Evolutionary conservation across 345 rosid species (phyloP).

Genomic region (Clausena lansium): DNA sequence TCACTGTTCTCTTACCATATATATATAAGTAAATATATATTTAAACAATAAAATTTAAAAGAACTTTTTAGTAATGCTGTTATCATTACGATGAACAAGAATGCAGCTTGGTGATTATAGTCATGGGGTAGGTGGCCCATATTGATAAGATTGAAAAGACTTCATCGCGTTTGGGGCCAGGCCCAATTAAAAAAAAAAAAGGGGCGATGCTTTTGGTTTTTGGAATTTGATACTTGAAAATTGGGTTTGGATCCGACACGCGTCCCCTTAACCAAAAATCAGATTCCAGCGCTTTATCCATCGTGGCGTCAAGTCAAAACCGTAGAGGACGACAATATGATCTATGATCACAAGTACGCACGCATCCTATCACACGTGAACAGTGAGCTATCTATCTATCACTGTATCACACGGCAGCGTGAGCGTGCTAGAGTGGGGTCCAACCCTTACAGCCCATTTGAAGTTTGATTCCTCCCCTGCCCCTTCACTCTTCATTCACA

Average conservation of each 20-base stretch:
- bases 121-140: not conserved
- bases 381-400: not conserved
- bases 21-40: no score
- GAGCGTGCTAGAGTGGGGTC: constrained; percentile 18
- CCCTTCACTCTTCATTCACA: not conserved
- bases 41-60: no score
- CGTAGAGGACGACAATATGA: not conserved
- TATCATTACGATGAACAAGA: not conserved
- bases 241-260: not conserved
- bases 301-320: not conserved
- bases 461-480: not conserved
- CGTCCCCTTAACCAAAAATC: not conserved
- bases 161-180: not conserved
- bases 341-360: not conserved
- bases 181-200: not conserved
- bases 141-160: not conserved
- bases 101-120: not conserved
- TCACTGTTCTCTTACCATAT: no score
- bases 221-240: not conserved
- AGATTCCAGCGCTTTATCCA: not conserved
- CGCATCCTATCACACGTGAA: constrained; percentile 14
- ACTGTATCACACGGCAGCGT: not conserved
- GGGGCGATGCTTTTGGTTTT: not conserved
- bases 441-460: not conserved
- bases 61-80: no score